Evolutionary conservation across 768 basidiomycete species (phyloP), one percentile per base, ranked within the genome.

Genomic region (Panaeolus cyanescens): DNA sequence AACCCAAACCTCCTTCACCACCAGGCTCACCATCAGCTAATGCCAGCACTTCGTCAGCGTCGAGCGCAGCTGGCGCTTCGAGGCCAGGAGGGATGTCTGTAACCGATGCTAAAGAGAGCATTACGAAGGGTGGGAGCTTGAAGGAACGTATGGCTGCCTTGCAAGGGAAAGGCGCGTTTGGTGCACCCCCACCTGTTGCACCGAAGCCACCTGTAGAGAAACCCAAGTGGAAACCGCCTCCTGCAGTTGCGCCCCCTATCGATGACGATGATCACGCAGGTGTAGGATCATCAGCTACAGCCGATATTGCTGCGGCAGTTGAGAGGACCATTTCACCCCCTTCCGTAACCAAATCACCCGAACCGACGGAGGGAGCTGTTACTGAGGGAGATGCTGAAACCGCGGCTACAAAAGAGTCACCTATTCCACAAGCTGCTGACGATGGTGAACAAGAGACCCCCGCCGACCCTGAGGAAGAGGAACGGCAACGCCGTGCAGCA

Each of bases 81-180:
- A 72, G 65, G 55, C 63, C 68, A 0, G 77, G 77, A 3, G 83
- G 84, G 0, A 91, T 93, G 91, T 89, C 86, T 22, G 92, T 92
- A 4, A 85, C 86, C 30, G 96, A 98, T 78, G 95, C 95, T 20
- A 88, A 91, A 72, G 91, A 89, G 68, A 91, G 90, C 68, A 96
- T 96, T 74, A 84, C 84, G 5, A 86, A 86, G 59, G 90, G 85
- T 2, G 90, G 86, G 4, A 93, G 92, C 59, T 75, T 99, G 65
- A 95, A 89, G 77, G 96, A 97, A 61, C 86, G 96, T 34, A 97
- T 99, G 95, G 95, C 95, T 31, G 94, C 95, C 2, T 77, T 98
- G 34, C 92, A 95, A 71, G 93, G 91, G 7, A 87, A 83, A 45
- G 91, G 92, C 15, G 93, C 80, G 9, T 93, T 96, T 68, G 92